A percentile compares a stretch with the other conserved stretches of the same genome.
Conservation (phyloP, 2,329 filamentous ascomycete species). For the Botrytis pseudocinerea region DNA sequence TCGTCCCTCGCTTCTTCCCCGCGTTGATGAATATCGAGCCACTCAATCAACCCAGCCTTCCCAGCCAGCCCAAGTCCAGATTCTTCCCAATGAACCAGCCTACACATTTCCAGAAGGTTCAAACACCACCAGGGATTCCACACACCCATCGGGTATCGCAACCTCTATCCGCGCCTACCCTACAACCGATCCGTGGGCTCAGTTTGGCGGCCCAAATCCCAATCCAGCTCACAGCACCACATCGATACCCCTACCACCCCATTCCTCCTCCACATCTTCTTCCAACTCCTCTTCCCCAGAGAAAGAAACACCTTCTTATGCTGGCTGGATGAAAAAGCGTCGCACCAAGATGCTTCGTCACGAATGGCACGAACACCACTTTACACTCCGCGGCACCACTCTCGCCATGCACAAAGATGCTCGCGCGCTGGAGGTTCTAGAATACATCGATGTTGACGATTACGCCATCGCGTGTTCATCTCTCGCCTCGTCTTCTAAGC, state of each 20-base stretch:
- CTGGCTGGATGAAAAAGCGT: constrained; percentile 92
- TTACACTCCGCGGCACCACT: constrained; percentile 75
- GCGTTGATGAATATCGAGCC: constrained; percentile 65
- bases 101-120: constrained; percentile 7
- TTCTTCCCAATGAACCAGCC: constrained; percentile 1
- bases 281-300: constrained; percentile 31
- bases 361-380: constrained; percentile 92
- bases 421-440: constrained; percentile 55
- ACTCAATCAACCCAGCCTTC: not conserved
- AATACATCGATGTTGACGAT: constrained; percentile 85
- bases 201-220: constrained; percentile 17
- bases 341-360: constrained; percentile 85
- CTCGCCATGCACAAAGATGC: constrained; percentile 74
- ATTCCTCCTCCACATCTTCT: constrained; percentile 27
- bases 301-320: constrained; percentile 62
- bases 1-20: constrained; percentile 69
- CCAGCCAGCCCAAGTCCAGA: not conserved
- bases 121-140: not conserved
- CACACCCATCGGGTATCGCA: not conserved
- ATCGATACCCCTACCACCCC: constrained; percentile 30
- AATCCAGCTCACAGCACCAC: constrained; percentile 35
- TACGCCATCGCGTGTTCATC: constrained; percentile 85
- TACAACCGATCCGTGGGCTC: constrained; percentile 19
- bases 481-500: constrained; percentile 70
- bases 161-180: constrained; percentile 18